These are phyloP conservation scores for Medicago truncatula DNA, from an alignment of 306 rosid species.

Conservation along the genomic window MtrunA17r5.0-ANR NC_053045.1:59406001-59406500, in stretches of 20 bases:
- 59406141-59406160: slow-evolving; percentile 15
- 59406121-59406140: slow-evolving; percentile 13
- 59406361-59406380: slow-evolving; percentile 28
- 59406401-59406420: slow-evolving; percentile 62
- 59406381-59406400: neutral
- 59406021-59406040: neutral
- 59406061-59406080: neutral
- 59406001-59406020: neutral
- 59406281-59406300: slow-evolving; percentile 24
- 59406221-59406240: slow-evolving; percentile 22
- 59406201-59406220: slow-evolving; percentile 26
- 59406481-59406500: slow-evolving; percentile 85
- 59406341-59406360: slow-evolving; percentile 40
- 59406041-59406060: slow-evolving; percentile 13
- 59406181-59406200: slow-evolving; percentile 18
- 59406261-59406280: slow-evolving; percentile 24
- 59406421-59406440: slow-evolving; percentile 88
- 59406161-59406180: slow-evolving; percentile 31
- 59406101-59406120: slow-evolving; percentile 7
- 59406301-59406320: slow-evolving; percentile 34
- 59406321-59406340: slow-evolving; percentile 36
- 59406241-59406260: slow-evolving; percentile 27
- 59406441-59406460: slow-evolving; percentile 88
- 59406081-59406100: slow-evolving; percentile 2
- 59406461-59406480: slow-evolving; percentile 89